phyloP scores from a whole-genome alignment of 495 filamentous ascomycete genomes.

The Talaromyces wortmannii region DNA sequence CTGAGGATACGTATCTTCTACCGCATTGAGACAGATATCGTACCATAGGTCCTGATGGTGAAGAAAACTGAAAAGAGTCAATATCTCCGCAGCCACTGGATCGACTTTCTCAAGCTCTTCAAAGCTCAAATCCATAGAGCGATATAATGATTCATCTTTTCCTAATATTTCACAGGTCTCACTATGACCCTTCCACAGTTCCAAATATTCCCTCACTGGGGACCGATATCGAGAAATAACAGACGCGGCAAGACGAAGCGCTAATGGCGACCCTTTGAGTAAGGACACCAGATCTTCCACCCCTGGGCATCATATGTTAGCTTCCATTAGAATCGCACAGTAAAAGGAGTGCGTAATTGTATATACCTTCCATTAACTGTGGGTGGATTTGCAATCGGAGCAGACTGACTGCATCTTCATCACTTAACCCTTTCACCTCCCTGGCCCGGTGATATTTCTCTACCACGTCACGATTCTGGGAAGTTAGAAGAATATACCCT shows the following conservation, averaged over 20 bases:
- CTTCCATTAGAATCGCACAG: neutral
- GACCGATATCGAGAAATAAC: neutral
- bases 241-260: neutral
- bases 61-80: slow-evolving; percentile 4
- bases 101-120: neutral
- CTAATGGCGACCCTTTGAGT: neutral
- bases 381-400: neutral
- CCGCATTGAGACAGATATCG: neutral
- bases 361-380: neutral
- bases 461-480: neutral
- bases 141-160: neutral
- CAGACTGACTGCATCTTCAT: neutral
- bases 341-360: neutral
- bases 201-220: neutral
- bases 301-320: neutral
- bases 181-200: neutral
- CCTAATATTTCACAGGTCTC: neutral
- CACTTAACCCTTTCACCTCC: neutral
- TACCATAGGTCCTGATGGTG: neutral
- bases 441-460: neutral
- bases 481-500: neutral
- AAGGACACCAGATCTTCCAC: neutral
- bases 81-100: slow-evolving; percentile 1
- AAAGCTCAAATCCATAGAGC: neutral
- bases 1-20: neutral